Evolutionary conservation across 73 alveolate genomes (phyloP), one percentile per base, ranked within the genome.

Genomic region (Paramecium caudatum): DNA sequence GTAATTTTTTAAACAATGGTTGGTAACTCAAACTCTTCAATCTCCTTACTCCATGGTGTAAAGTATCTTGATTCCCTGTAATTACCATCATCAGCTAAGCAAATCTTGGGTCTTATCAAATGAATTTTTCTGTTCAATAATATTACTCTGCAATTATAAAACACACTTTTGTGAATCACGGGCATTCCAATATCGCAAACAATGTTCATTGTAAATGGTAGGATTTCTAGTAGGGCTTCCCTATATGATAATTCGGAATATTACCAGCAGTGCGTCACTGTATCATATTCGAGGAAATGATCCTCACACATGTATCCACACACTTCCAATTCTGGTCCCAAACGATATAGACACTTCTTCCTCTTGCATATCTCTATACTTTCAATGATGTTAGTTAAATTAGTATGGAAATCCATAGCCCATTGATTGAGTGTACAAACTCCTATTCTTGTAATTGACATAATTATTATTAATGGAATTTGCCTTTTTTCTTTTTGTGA

Each of bases 101-200:
- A 91, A 27, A 96, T 85, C 93, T 97, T 97, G 19, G 99, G 99
- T 46, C 98, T 92, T 30, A 97, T 93, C 25, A 97, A 94, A 33
- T 95, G 37, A 32, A 97, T 95, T 91, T 87, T 90, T 62, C 94
- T 84, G 47, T 91, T 82, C n/a, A 93, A 81, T 62, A 87, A 65
- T 82, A 93, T 85, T 17, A 96, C 96, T 17, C 98, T 93, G 78
- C 99, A 97, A 91, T 97, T 97, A 91, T 95, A 97, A 21, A 92
- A 95, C 23, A 92, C 94, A 27, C 90, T 86, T 86, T 97, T 93
- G 92, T 90, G 95, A 84, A 74, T 82, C 74, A 96, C 98, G 4
- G 98, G 98, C 99, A 96, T 95, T 16, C 99, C 99, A 47, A 97
- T 91, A 70, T 94, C 97, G 80, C 97, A 92, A 12, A 97, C 48